Base-by-base conservation (phyloP, 2,329 filamentous ascomycete species). In the Cercospora brassicicola region DNA sequence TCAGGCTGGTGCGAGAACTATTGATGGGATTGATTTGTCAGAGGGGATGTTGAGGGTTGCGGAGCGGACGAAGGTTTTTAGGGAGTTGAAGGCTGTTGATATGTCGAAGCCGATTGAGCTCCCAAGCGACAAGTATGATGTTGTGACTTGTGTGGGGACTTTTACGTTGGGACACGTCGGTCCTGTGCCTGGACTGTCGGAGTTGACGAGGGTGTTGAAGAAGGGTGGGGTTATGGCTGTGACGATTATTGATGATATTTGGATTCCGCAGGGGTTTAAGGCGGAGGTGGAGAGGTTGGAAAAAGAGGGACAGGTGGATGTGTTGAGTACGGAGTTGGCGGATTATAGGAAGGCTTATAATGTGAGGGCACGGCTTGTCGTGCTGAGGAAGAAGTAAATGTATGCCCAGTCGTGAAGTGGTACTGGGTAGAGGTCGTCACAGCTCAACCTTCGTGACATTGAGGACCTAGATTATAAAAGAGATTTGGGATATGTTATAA, bases 131-230 rank as follows among this genome's bases (percentile, higher is more conserved):
- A 77, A 76, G 2, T 87, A 86, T 70, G 84, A 86, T 61, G 81
- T 82, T 4, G 79, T 87, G 18, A 81, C 82, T 1, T 88, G 86
- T 76, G 81, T 84, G 26, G 86, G 86, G 28, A 87, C 85, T 2
- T 82, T 88, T 68, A 88, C 86, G 0, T 80, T 83, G 63, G 84
- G 84, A 10, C 85, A 88, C 69, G 82, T 88, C 39, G 86, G 85
- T 0, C 84, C 86, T 0, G 75, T 78, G 53, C 77, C 76, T 2
- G 83, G 83, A 2, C 71, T 88, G 48, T 74, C 78, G 23, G 85
- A 87, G 72, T 82, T 88, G 59, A 78, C 85, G 26, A 78, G 86
- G 9, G 74, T 87, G 3, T 78, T 82, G 31, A 84, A 82, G 76
- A 78, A 71, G 10, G 79, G 78, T 4, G 86, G 86, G 0, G 72